These are phyloP conservation scores for Periconia sp. DNA, from an alignment of 2,329 filamentous ascomycete species.

Conservation along the genomic window DNA sequence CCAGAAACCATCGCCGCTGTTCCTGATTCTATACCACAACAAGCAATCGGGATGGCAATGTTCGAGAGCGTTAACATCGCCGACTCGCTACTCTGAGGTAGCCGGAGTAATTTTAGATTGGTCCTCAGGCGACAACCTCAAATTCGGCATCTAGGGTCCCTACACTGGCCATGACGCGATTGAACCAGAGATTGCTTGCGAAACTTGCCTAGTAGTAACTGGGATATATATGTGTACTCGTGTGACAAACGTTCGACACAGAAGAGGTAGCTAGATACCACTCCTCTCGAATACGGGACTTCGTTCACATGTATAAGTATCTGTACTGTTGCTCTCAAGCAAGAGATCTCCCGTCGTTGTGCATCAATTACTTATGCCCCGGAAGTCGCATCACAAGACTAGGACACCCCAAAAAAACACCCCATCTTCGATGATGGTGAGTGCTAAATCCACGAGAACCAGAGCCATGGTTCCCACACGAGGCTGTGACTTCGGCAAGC, in stretches of 20 bases:
- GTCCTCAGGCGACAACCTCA: slow-evolving; percentile 29
- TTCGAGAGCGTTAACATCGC: slow-evolving; percentile 40
- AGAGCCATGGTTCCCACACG: slow-evolving; percentile 21
- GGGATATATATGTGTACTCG: slow-evolving; percentile 7
- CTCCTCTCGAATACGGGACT: slow-evolving; percentile 42
- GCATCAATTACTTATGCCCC: too few species aligned
- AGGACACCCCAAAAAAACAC: too few species aligned
- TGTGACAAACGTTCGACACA: slow-evolving; percentile 43
- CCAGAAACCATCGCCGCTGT: too few species aligned
- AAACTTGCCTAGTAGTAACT: too few species aligned
- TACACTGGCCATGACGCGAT: too few species aligned
- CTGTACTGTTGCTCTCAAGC: too few species aligned
- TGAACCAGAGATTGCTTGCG: too few species aligned
- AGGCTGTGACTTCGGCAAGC: slow-evolving; percentile 8
- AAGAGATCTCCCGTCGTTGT: too few species aligned
- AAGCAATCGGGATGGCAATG: slow-evolving; percentile 21
- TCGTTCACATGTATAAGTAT: slow-evolving; percentile 18
- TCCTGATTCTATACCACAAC: too few species aligned
- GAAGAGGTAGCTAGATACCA: slow-evolving; percentile 41
- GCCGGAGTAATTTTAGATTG: slow-evolving; percentile 45
- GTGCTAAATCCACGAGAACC: slow-evolving; percentile 8
- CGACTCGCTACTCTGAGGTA: slow-evolving; percentile 40
- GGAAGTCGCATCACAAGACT: too few species aligned
- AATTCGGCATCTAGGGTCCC: too few species aligned
- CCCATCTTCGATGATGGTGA: too few species aligned